phyloP scores from a whole-genome alignment of 331 rosid species.

The Quercus tomentella region DNA sequence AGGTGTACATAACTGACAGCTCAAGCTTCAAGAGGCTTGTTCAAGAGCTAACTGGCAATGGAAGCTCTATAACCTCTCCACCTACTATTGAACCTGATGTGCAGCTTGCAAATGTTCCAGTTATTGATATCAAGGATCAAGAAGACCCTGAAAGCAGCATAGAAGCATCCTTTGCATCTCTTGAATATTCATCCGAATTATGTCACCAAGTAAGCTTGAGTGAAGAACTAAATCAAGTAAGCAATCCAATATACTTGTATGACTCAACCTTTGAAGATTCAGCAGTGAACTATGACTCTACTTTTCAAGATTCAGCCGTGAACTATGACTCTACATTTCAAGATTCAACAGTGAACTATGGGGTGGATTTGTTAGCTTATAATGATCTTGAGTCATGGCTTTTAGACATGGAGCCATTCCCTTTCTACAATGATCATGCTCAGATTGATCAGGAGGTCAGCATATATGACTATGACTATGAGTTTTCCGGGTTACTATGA shows the following conservation, averaged over 20 bases:
- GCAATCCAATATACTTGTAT: neutral
- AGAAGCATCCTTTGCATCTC: slow-evolving; percentile 10
- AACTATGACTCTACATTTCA: neutral
- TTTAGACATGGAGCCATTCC: slow-evolving; percentile 9
- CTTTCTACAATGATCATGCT: slow-evolving; percentile 3
- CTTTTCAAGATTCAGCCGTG: too few relatives aligned
- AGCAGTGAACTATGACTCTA: neutral
- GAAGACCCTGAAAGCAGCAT: slow-evolving; percentile 1
- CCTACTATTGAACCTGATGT: neutral
- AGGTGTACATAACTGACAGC: neutral
- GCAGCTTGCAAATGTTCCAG: neutral
- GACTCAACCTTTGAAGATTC: neutral
- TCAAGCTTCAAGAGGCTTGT: slow-evolving; percentile 5
- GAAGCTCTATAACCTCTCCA: neutral
- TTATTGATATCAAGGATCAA: neutral
- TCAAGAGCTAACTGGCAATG: neutral
- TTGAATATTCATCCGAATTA: neutral
- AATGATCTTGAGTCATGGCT: slow-evolving; percentile 30
- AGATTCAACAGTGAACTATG: neutral
- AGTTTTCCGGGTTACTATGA: slow-evolving; percentile 20
- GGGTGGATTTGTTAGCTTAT: slow-evolving; percentile 11
- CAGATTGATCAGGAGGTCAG: slow-evolving; percentile 25
- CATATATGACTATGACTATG: slow-evolving; percentile 34
- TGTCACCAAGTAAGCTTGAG: neutral
- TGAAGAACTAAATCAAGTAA: slow-evolving; percentile 13